A percentile compares a stretch with the other conserved stretches of the same genome.
Evolutionary conservation across 305 asterid genomes (phyloP).

Genomic region (Solanum chacoense): DNA sequence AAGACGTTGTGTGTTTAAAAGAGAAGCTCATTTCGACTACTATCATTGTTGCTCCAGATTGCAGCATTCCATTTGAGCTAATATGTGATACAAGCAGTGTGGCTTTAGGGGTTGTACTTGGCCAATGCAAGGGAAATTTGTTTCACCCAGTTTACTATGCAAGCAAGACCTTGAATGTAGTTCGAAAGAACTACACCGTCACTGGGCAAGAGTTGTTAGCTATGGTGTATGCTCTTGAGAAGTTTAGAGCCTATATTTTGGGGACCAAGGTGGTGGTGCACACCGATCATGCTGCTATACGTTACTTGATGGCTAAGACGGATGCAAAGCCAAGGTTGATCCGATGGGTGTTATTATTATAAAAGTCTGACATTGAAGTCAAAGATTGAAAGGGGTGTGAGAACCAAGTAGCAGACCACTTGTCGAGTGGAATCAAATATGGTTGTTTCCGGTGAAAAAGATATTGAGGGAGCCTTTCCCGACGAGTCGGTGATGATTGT

Average conservation of each 20-base stretch:
- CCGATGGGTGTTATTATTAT: neutral
- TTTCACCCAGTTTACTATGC: neutral
- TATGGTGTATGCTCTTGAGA: neutral
- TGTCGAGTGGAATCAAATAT: neutral
- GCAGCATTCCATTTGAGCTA: neutral
- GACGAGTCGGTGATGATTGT: neutral
- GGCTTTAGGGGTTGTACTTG: neutral
- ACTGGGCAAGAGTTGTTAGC: neutral
- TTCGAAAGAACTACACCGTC: neutral
- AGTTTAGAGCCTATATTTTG: neutral
- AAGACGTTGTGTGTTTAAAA: neutral
- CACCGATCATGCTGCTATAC: neutral
- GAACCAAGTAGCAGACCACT: neutral
- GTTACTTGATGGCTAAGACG: neutral
- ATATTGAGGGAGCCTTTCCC: too few relatives aligned
- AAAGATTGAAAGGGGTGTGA: neutral
- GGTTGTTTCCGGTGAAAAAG: neutral
- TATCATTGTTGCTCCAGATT: neutral
- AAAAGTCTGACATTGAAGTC: neutral
- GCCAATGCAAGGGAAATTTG: neutral
- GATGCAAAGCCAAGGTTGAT: neutral
- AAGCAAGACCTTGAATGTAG: neutral
- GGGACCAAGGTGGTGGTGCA: neutral
- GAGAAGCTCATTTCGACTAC: neutral
- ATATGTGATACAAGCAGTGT: neutral